Percentiles rank a stretch among this genome's conserved stretches.
Conservation (phyloP, 805 yeast species). For the Jamesozyma gamospora region DNA sequence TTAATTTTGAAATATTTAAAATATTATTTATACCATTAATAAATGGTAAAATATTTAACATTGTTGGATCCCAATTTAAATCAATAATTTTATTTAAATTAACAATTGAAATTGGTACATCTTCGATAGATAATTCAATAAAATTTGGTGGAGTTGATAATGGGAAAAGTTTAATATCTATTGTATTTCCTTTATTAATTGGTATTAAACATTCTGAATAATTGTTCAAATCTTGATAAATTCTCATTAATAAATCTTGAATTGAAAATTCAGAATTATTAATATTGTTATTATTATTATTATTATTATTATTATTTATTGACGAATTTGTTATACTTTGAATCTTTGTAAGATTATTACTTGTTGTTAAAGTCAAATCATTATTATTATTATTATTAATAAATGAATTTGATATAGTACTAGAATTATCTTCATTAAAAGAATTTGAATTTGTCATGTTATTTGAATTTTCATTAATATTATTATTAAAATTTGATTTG, state of each 20-base stretch:
- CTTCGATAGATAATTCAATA: constrained; percentile 53
- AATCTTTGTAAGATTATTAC: background rate
- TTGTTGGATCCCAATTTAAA: constrained; percentile 94
- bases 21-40: constrained; percentile 86
- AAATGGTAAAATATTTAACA: constrained; percentile 76
- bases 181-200: constrained; percentile 76
- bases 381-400: background rate
- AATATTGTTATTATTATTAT: background rate
- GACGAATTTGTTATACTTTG: background rate
- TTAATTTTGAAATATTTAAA: constrained; percentile 60
- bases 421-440: background rate
- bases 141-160: constrained; percentile 75
- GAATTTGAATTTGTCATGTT: constrained; percentile 5
- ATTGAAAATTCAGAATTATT: constrained; percentile 37
- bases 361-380: background rate
- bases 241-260: constrained; percentile 72
- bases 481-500: constrained; percentile 8
- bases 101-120: constrained; percentile 89
- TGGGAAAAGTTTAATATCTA: constrained; percentile 91
- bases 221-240: constrained; percentile 88
- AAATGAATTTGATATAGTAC: background rate
- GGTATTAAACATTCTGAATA: constrained; percentile 96
- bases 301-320: background rate
- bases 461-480: constrained; percentile 2
- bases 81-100: constrained; percentile 64